Evolutionary conservation across 441 rosid species (phyloP).

Genomic region (Erodium chrysanthum): DNA sequence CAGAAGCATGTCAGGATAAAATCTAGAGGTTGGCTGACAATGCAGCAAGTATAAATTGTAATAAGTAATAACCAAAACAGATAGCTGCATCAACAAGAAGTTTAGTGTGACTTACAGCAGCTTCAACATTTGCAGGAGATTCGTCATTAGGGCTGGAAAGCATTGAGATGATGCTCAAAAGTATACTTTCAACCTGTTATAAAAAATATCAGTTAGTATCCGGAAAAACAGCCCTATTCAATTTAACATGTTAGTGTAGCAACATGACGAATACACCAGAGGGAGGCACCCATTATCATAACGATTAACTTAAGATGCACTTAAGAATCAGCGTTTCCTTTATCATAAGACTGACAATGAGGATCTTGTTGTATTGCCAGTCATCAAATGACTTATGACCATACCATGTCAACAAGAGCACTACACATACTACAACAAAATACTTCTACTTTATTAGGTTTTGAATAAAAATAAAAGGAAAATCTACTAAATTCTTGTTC

Average conservation of each 20-base stretch:
- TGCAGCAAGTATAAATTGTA: too few relatives aligned
- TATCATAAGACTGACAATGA: not conserved
- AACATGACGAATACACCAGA: too few relatives aligned
- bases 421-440: not conserved
- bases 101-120: constrained; percentile 13
- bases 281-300: not conserved
- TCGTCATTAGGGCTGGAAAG: constrained; percentile 24
- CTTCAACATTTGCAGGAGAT: constrained; percentile 20
- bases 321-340: not conserved
- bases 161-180: constrained; percentile 23
- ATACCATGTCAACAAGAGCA: not conserved
- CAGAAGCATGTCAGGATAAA: too few relatives aligned
- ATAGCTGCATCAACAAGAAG: not conserved
- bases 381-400: not conserved
- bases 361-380: not conserved
- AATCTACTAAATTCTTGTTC: too few relatives aligned
- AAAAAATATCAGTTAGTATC: not conserved
- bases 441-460: not conserved
- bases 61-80: not conserved
- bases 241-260: not conserved
- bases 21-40: not conserved
- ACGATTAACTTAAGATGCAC: not conserved
- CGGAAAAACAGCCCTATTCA: not conserved
- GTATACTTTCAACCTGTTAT: constrained; percentile 21
- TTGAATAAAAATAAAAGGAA: too few relatives aligned